Base-by-base conservation (phyloP, 2,329 filamentous ascomycete species). In the Clonostachys sp. region DNA sequence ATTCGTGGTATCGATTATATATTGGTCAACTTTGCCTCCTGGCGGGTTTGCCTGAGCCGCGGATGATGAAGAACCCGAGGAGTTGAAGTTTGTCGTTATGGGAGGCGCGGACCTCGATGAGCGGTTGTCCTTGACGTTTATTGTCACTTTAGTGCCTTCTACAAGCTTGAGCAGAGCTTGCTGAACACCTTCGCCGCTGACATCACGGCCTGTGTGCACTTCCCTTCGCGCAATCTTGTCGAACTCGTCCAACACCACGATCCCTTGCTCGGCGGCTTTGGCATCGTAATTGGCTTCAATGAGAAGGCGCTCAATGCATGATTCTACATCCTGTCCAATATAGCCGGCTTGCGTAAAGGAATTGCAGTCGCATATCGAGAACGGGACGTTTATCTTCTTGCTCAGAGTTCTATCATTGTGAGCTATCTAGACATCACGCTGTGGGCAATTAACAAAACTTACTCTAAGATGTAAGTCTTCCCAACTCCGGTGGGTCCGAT, bases 281-380 rank as follows among this genome's bases (percentile, higher is more conserved):
- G 94, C 81, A 56, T 95, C 88, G 65, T 95, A 95, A 63, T 95
- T 92, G 9, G 92, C 84, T 50, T 95, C 91, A 47, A 95, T 88
- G 10, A 99, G 75, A 24, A 99, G 76, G 41, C 94, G 80, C 60
- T 96, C 90, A 39, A 99, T 90, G 57, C 92, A 96, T 1, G 89
- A 86, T 62, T 99, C 94, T n/a, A 92, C 92, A 62, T 99, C 94
- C 61, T 97, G 92, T 33, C 94, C 94, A 55, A 99, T 96, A 59
- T 99, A 99, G 24, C 94, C 92, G 5, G 92, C 92, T 68, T 96
- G 92, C 0, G 92, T 97, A 53, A 97, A 91, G 6, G 91, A 89
- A 45, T 94, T 96, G 66, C 92, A 97, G 66, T 97, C 92, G 51
- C 89, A 92, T 67, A 96, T 96, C 52, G 89, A 91, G 61, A 96